Evolutionary conservation across 2,329 filamentous ascomycete genomes (phyloP).

Genomic region (Cladosporium oxysporum): DNA sequence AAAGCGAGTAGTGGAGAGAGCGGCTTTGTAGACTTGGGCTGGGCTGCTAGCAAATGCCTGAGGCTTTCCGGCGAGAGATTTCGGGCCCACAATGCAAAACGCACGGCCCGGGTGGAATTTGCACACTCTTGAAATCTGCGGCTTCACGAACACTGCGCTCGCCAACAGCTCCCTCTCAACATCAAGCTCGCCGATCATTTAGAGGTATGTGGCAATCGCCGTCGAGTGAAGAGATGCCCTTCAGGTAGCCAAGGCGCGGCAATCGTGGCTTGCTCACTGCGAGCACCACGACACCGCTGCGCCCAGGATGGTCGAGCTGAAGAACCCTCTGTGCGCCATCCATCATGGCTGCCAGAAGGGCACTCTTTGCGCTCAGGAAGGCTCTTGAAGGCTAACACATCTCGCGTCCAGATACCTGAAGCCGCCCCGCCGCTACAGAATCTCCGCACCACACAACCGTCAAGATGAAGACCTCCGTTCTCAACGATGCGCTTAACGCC

Average conservation of each 20-base stretch:
- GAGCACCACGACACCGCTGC: slow-evolving; percentile 47
- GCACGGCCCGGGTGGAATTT: slow-evolving; percentile 9
- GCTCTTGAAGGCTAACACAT: slow-evolving; percentile 64
- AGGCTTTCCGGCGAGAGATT: not conserved
- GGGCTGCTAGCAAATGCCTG: not conserved
- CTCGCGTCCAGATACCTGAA: slow-evolving; percentile 59
- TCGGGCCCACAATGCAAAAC: slow-evolving; percentile 9
- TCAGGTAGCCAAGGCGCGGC: slow-evolving; percentile 53
- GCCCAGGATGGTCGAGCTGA: slow-evolving; percentile 60
- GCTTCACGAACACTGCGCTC: slow-evolving; percentile 15
- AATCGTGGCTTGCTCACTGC: slow-evolving; percentile 39
- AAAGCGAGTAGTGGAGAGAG: slow-evolving; percentile 1
- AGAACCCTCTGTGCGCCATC: slow-evolving; percentile 57
- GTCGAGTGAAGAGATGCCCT: slow-evolving; percentile 43
- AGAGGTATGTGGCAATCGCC: slow-evolving; percentile 38
- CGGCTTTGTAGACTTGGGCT: slow-evolving; percentile 1
- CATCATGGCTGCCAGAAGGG: slow-evolving; percentile 44
- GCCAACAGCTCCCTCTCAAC: slow-evolving; percentile 17
- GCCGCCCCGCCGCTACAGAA: slow-evolving; percentile 72
- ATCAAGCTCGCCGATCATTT: slow-evolving; percentile 18
- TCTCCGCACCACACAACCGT: slow-evolving; percentile 69
- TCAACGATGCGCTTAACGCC: slow-evolving; percentile 81
- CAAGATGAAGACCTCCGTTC: slow-evolving; percentile 99
- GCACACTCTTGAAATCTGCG: slow-evolving; percentile 8
- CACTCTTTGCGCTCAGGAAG: slow-evolving; percentile 66